Conservation (phyloP, 495 filamentous ascomycete genomes). For the Lasiosphaeriaceae sp. region DNA sequence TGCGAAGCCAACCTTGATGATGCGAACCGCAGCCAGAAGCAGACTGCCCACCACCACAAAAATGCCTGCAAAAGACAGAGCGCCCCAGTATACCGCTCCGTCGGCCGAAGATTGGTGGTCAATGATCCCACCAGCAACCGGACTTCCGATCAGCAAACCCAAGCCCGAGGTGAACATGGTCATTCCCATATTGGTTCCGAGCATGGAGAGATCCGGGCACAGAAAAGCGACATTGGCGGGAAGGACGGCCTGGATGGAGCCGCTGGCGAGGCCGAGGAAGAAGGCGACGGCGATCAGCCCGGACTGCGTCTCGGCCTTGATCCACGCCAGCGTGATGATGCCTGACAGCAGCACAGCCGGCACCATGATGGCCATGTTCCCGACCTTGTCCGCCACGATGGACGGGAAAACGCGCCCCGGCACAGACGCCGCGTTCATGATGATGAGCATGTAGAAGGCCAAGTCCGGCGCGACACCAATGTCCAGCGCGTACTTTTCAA, state of each 20-base stretch:
- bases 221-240: conserved; percentile 58
- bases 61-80: conserved; percentile 7
- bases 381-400: conserved; percentile 37
- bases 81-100: not conserved
- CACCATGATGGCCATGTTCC: conserved; percentile 32
- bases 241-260: conserved; percentile 58
- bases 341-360: conserved; percentile 24
- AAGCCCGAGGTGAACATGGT: conserved; percentile 51
- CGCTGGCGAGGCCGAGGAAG: conserved; percentile 50
- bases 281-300: conserved; percentile 37
- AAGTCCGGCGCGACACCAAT: conserved; percentile 47
- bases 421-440: conserved; percentile 45
- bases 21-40: not conserved
- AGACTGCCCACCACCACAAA: not conserved
- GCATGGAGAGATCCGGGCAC: conserved; percentile 48
- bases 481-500: conserved; percentile 48
- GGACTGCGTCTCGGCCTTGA: conserved; percentile 25
- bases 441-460: conserved; percentile 43
- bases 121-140: conserved; percentile 54
- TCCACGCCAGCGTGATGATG: conserved; percentile 35
- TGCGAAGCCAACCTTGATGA: conserved; percentile 10
- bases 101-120: conserved; percentile 5
- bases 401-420: conserved; percentile 43
- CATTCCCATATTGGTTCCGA: conserved; percentile 70
- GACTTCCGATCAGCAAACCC: conserved; percentile 61